Percentiles rank a stretch among this genome's conserved stretches.
These are phyloP conservation scores for Sporothrix protearum DNA, from an alignment of 2,329 filamentous ascomycete species.

Conservation along the genomic window DNA sequence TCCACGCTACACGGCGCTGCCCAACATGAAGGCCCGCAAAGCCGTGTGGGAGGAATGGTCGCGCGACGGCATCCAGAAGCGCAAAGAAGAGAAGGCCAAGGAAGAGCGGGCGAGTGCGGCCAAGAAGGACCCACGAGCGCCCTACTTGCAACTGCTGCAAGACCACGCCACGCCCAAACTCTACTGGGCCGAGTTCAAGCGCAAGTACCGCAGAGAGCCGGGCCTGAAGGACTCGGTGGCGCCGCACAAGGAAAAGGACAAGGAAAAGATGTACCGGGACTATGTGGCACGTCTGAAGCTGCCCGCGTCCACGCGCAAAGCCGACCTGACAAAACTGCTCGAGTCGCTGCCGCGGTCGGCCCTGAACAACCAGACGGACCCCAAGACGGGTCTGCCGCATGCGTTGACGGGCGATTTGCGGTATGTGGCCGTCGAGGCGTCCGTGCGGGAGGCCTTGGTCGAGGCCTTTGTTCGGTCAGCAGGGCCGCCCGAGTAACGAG, in stretches of 20 bases:
- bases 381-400: conserved; percentile 55
- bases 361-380: conserved; percentile 58
- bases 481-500: conserved; percentile 43
- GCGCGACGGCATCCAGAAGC: conserved; percentile 66
- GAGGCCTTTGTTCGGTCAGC: conserved; percentile 64
- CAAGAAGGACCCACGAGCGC: conserved; percentile 76
- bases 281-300: conserved; percentile 65
- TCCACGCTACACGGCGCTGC: conserved; percentile 76
- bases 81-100: conserved; percentile 60
- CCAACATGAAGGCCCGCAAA: conserved; percentile 74
- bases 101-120: conserved; percentile 57
- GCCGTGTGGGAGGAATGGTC: conserved; percentile 85
- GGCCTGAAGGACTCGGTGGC: conserved; percentile 73
- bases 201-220: conserved; percentile 79
- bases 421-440: conserved; percentile 63
- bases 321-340: conserved; percentile 64
- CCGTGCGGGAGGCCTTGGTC: conserved; percentile 61
- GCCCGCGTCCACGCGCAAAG: conserved; percentile 62
- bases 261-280: conserved; percentile 76
- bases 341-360: conserved; percentile 55
- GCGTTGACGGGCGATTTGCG: conserved; percentile 63
- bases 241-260: conserved; percentile 61
- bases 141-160: conserved; percentile 77
- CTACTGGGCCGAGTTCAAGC: conserved; percentile 95
- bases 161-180: conserved; percentile 82